Conservation (phyloP, 2,329 filamentous ascomycete genomes). For the Ophiostoma quercus region DNA sequence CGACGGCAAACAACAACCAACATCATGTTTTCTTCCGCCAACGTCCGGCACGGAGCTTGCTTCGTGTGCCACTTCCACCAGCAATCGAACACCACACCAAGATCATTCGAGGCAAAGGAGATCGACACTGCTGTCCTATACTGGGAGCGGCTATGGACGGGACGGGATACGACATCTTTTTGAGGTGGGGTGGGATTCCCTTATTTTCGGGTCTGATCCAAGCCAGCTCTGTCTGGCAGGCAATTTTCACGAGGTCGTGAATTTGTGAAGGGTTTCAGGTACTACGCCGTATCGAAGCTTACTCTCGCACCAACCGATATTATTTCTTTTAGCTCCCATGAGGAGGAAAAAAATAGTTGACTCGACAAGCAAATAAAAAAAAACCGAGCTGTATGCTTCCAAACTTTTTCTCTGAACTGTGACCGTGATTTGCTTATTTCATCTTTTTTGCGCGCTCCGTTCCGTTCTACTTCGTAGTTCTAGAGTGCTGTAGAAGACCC, state of each 20-base stretch:
- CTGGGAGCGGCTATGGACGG: constrained; percentile 12
- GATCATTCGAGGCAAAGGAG: constrained; percentile 2
- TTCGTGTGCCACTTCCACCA: constrained; percentile 14
- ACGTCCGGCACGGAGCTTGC: constrained; percentile 16
- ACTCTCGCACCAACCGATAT: constrained; percentile 18
- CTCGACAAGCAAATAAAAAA: constrained; percentile 18
- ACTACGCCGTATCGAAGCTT: constrained; percentile 19
- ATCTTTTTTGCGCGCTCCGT: background rate
- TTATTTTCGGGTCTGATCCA: constrained; percentile 19
- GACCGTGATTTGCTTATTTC: background rate
- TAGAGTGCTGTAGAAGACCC: background rate
- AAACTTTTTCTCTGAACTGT: background rate
- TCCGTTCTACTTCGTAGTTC: background rate
- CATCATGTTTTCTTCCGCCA: background rate
- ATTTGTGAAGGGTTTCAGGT: constrained; percentile 22
- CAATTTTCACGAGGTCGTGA: constrained; percentile 21
- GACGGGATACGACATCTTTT: constrained; percentile 8
- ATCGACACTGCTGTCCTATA: constrained; percentile 15
- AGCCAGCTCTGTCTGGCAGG: constrained; percentile 16
- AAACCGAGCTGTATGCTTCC: constrained; percentile 18
- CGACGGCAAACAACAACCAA: constrained; percentile 13
- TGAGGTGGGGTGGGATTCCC: constrained; percentile 20
- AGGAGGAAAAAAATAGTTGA: constrained; percentile 16
- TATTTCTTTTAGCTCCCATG: constrained; percentile 3
- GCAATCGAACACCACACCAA: constrained; percentile 14